Conservation (phyloP, 2,329 filamentous ascomycete genomes). For the Neopestalotiopsis rosae region DNA sequence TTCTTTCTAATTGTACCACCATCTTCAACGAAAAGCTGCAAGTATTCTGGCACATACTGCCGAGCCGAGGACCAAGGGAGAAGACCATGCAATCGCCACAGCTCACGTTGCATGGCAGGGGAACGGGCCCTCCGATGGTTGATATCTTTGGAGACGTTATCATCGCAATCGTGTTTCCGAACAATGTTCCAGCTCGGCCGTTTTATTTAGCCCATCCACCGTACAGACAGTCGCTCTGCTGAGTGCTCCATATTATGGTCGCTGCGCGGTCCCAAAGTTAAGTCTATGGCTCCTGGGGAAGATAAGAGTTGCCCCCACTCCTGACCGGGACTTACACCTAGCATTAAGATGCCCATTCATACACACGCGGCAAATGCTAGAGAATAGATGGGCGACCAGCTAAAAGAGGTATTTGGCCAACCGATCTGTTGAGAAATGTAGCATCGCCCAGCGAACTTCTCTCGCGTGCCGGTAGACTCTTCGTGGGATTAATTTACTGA, state of each 20-base stretch:
- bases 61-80: background rate
- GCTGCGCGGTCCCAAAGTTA: background rate
- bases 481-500: background rate
- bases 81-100: background rate
- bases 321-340: background rate
- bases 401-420: background rate
- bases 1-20: background rate
- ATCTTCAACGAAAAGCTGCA: background rate
- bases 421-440: background rate
- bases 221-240: background rate
- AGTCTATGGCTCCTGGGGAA: background rate
- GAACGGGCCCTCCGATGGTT: constrained; percentile 1
- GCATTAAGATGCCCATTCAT: background rate
- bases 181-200: background rate
- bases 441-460: background rate
- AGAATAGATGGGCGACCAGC: background rate
- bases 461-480: background rate
- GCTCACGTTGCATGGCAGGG: background rate
- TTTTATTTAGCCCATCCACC: background rate
- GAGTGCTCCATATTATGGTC: background rate
- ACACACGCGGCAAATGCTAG: background rate
- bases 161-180: background rate
- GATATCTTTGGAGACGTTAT: background rate
- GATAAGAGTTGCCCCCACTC: constrained; percentile 2
- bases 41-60: background rate